Conservation (phyloP, 1,284 basidiomycete species). For the Chondrostereum purpureum region DNA sequence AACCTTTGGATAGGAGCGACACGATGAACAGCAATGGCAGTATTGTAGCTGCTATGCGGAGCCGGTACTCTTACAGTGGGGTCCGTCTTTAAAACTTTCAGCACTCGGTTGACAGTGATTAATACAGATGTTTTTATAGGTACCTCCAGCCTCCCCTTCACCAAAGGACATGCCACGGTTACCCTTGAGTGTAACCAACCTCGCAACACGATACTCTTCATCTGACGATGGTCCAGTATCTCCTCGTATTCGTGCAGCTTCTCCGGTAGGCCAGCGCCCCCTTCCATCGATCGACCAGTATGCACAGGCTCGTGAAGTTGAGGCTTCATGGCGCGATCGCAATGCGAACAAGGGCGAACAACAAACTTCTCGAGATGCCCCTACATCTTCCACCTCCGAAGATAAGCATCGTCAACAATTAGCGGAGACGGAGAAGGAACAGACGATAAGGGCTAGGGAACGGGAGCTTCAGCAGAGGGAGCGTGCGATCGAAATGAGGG, state of each 20-base stretch:
- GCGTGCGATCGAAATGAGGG: conserved; percentile 47
- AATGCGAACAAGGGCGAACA: conserved; percentile 1
- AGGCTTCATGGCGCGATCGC: conserved; percentile 7
- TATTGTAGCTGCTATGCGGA: conserved; percentile 63
- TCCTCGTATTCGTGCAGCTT: conserved; percentile 23
- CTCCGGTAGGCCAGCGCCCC: conserved; percentile 18
- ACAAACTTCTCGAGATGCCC: not conserved
- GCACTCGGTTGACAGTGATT: no score
- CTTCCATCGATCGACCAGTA: conserved; percentile 12
- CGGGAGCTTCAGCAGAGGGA: conserved; percentile 43
- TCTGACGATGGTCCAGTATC: conserved; percentile 31
- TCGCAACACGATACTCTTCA: conserved; percentile 57
- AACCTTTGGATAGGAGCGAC: conserved; percentile 30
- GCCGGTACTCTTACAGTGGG: conserved; percentile 53
- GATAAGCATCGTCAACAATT: conserved; percentile 16
- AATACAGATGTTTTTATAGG: no score
- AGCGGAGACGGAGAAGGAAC: conserved; percentile 42
- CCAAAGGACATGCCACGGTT: conserved; percentile 56
- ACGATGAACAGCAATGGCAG: conserved; percentile 40
- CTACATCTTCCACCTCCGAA: conserved; percentile 3
- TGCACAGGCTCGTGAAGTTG: conserved; percentile 6
- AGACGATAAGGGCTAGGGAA: conserved; percentile 45
- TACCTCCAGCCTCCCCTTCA: conserved; percentile 44
- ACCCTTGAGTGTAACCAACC: conserved; percentile 54
- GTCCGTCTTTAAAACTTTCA: no score